Conservation (phyloP, 2,329 filamentous ascomycete species). For the Venturia aucupariae region DNA sequence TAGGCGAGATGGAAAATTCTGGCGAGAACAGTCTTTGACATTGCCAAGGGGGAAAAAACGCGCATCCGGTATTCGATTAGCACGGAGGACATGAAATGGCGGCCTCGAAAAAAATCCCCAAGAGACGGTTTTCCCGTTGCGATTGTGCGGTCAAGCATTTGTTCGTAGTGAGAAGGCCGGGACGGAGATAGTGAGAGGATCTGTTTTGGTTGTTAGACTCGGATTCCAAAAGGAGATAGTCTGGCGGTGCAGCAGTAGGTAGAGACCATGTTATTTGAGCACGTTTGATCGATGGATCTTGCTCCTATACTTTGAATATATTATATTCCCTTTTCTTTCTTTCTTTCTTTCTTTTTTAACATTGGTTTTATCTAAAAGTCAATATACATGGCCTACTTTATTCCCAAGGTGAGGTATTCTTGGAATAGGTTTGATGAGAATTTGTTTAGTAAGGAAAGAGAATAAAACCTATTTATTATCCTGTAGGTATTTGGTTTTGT, state of each 20-base stretch:
- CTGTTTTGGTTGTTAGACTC: neutral
- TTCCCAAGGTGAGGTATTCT: too few species aligned
- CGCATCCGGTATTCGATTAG: neutral
- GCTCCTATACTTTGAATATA: too few species aligned
- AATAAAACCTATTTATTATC: too few species aligned
- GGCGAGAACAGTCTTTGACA: neutral
- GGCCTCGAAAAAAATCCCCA: neutral
- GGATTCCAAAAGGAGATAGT: neutral
- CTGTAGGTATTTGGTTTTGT: too few species aligned
- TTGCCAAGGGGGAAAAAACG: neutral
- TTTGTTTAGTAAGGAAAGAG: too few species aligned
- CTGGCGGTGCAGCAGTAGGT: neutral
- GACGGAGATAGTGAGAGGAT: neutral
- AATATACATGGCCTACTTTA: too few species aligned
- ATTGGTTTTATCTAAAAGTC: too few species aligned
- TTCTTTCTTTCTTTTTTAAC: too few species aligned
- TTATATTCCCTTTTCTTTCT: too few species aligned
- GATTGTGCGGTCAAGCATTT: neutral
- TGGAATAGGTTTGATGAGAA: too few species aligned
- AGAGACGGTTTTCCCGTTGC: neutral
- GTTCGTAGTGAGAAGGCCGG: neutral
- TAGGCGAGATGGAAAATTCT: neutral
- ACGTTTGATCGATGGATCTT: too few species aligned
- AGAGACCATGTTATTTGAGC: too few species aligned
- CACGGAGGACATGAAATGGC: neutral